Base-by-base conservation (phyloP, 352 stramenopile genomes). In the Globisporangium mamillatum region DNA sequence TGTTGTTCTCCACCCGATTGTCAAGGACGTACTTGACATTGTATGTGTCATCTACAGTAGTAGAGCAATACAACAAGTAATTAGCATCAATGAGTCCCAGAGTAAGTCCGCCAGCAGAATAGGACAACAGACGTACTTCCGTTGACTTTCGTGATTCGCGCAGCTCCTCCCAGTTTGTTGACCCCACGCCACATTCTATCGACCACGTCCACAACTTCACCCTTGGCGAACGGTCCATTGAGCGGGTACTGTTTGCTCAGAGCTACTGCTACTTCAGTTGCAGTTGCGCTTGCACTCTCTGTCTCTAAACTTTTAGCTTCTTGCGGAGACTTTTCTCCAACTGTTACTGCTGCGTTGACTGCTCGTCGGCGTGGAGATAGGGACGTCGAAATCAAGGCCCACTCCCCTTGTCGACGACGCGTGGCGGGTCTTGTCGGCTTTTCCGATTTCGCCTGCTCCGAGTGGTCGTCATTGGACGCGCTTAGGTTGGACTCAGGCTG, bases 81-180 rank as follows among this genome's bases (percentile, higher is more conserved):
- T 46, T 24, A 55, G 27, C n/a, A 60, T n/a, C 2, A 3, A 70
- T 54, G 4, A 46, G 9, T 20, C 50, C 46, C 18, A 4, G 1
- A 59, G 8, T 4, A 41, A 6, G 18, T 22, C 41, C 32, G 12
- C 18, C 12, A 62, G 5, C 10, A 44, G 16, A 55, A 6, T 3
- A 66, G 12, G 1, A 18, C 27, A 36, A 16, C n/a, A 22, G 10
- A 56, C 60, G 25, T 63, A 89, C 81, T 71, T 9, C 44, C 70
- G 57, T 95, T 73, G 22, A 90, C 70, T 18, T 84, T 75, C 4
- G 75, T 90, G 56, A 98, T 92, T 63, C 85, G 82, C 10, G 79
- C 95, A 1, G 92, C 80, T 12, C 95, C 95, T 22, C 95, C 94
- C 12, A 77, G 84, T 75, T 97, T 96, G 80, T 98, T 98, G 27